Evolutionary conservation across 192 early-diverging fungal species (phyloP).

Genomic region (Backusella circina): DNA sequence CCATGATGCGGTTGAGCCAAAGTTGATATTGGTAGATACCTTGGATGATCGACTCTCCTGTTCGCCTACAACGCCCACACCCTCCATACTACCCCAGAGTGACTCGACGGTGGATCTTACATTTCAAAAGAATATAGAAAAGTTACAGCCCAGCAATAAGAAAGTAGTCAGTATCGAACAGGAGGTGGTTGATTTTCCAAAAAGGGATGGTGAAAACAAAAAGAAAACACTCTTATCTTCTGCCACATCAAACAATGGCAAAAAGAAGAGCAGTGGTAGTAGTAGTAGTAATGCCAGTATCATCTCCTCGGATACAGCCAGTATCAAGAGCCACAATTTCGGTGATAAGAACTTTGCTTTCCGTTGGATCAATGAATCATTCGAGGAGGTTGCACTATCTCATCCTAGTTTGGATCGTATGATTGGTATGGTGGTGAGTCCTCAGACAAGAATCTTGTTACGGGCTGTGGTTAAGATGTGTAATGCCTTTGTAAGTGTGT

Average conservation of each 20-base stretch:
- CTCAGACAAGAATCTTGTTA: constrained; percentile 46
- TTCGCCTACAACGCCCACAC: background rate
- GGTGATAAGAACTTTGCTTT: constrained; percentile 39
- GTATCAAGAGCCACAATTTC: constrained; percentile 45
- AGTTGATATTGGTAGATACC: background rate
- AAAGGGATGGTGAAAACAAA: constrained; percentile 25
- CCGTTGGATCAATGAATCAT: constrained; percentile 36
- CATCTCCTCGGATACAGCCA: constrained; percentile 32
- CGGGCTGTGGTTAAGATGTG: constrained; percentile 46
- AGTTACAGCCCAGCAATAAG: background rate
- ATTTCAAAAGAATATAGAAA: background rate
- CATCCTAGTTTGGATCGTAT: constrained; percentile 39
- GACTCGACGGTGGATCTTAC: constrained; percentile 7
- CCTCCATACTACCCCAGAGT: background rate
- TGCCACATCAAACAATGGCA: background rate
- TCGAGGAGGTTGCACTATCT: constrained; percentile 36
- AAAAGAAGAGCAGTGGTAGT: constrained; percentile 7
- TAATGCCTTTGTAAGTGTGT: constrained; percentile 42
- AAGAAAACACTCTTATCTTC: background rate
- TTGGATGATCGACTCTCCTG: background rate
- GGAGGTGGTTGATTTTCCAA: constrained; percentile 28
- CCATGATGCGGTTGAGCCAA: constrained; percentile 18
- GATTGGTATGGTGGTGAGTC: constrained; percentile 45
- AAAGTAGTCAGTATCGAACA: background rate
- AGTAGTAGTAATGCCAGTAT: background rate